These are phyloP conservation scores for Centaurea solstitialis DNA, from an alignment of 129 eudicot genomes.

Conservation along the genomic window DNA sequence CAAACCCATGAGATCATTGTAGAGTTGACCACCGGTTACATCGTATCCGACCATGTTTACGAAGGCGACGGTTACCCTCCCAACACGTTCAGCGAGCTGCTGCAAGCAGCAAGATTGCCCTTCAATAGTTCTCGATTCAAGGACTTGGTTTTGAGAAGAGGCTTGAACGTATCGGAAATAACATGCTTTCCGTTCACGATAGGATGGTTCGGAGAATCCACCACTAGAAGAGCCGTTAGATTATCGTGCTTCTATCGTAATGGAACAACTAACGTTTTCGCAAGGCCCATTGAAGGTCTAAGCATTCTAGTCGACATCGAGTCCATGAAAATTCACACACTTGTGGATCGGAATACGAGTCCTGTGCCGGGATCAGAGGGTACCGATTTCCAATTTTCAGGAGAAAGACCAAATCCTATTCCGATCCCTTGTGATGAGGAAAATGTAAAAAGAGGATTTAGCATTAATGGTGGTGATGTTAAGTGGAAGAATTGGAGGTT, in stretches of 20 bases:
- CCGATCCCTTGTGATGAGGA: conserved; percentile 26
- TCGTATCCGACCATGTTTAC: conserved; percentile 57
- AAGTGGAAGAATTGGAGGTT: conserved; percentile 80
- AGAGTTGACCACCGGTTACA: conserved; percentile 42
- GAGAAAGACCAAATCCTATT: conserved; percentile 28
- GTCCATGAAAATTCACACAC: conserved; percentile 33
- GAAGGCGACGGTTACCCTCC: conserved; percentile 80
- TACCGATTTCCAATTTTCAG: conserved; percentile 46
- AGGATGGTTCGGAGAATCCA: conserved; percentile 82
- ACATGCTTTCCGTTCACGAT: conserved; percentile 73
- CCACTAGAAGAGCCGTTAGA: conserved; percentile 48
- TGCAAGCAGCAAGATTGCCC: conserved; percentile 56
- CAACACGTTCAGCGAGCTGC: conserved; percentile 49
- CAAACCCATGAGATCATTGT: conserved; percentile 59
- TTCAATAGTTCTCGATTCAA: conserved; percentile 40
- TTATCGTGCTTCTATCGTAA: conserved; percentile 71
- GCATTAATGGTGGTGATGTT: conserved; percentile 36
- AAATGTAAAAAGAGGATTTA: conserved; percentile 13
- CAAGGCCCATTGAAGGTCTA: conserved; percentile 82
- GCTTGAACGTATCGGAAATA: conserved; percentile 67
- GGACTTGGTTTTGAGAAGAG: conserved; percentile 53
- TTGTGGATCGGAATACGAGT: conserved; percentile 29
- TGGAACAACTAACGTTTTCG: conserved; percentile 68
- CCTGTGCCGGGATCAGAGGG: conserved; percentile 63
- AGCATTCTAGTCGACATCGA: conserved; percentile 60